These are phyloP conservation scores for Debaryomyces prosopidis DNA, from an alignment of 805 yeast species.

Conservation along the genomic window DNA sequence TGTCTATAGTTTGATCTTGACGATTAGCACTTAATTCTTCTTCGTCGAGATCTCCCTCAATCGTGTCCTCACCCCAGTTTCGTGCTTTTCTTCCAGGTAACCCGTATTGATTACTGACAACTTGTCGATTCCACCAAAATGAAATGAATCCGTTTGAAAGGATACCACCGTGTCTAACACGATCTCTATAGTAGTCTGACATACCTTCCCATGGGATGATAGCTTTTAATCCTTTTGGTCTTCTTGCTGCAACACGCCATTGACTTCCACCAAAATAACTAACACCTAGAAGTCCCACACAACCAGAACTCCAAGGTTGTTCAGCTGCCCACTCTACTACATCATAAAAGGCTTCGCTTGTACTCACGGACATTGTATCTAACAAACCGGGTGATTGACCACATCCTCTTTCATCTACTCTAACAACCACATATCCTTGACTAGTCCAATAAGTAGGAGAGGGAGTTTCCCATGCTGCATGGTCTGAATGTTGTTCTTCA, in stretches of 20 bases:
- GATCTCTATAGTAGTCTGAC: conserved; percentile 2
- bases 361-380: too few species aligned
- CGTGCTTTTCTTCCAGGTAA: neutral
- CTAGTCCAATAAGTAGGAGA: too few species aligned
- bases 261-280: conserved; percentile 2
- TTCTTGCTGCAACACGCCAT: conserved; percentile 3
- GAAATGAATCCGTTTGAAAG: conserved; percentile 2
- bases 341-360: conserved; percentile 1
- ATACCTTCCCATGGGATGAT: conserved; percentile 2
- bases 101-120: conserved; percentile 1
- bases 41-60: neutral
- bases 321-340: conserved; percentile 2
- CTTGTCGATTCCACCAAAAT: conserved; percentile 3
- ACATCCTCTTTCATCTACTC: too few species aligned
- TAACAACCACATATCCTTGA: too few species aligned
- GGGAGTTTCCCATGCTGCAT: too few species aligned
- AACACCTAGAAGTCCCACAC: conserved; percentile 1
- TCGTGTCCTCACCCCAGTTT: conserved; percentile 2
- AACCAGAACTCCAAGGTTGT: conserved; percentile 1
- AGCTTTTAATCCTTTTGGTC: conserved; percentile 1
- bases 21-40: conserved; percentile 1
- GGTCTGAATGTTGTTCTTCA: too few species aligned
- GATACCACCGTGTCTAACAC: conserved; percentile 2
- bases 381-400: too few species aligned
- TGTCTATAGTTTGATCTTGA: conserved; percentile 2